A percentile compares a stretch with the other conserved stretches of the same genome.
phyloP scores from a whole-genome alignment of 768 basidiomycete species.

The Hortiboletus campestris region DNA sequence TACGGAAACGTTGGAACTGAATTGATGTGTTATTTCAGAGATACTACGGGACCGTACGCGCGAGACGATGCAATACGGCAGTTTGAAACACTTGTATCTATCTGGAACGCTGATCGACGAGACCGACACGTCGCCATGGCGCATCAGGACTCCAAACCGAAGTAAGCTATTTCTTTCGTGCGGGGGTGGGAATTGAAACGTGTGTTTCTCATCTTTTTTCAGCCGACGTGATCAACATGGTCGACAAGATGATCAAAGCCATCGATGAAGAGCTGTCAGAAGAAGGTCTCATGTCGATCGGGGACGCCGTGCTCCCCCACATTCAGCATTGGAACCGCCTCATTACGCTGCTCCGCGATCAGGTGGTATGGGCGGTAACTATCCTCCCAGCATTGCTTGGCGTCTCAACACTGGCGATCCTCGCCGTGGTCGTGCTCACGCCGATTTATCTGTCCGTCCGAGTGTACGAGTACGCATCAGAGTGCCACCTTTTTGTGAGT shows the following conservation, averaged over 20 bases:
- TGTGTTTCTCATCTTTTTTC: background rate
- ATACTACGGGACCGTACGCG: constrained; percentile 1
- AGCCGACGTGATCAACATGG: constrained; percentile 16
- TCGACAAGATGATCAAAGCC: constrained; percentile 20
- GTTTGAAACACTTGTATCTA: constrained; percentile 17
- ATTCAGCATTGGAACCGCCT: constrained; percentile 22
- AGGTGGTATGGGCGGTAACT: background rate
- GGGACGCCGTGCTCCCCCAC: constrained; percentile 18
- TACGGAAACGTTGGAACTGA: background rate
- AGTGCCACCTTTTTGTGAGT: background rate
- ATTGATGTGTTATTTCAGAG: constrained; percentile 1
- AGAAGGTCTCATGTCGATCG: constrained; percentile 16
- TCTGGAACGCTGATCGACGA: constrained; percentile 15
- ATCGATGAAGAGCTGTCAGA: constrained; percentile 19
- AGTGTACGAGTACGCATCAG: constrained; percentile 9
- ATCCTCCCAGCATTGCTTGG: constrained; percentile 18
- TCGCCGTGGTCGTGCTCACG: constrained; percentile 1
- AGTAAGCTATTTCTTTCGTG: background rate
- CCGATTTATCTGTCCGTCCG: constrained; percentile 11
- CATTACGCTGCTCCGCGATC: background rate
- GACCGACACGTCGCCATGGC: constrained; percentile 14
- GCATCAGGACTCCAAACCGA: constrained; percentile 18
- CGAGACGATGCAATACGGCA: constrained; percentile 10
- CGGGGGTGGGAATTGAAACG: too few species aligned
- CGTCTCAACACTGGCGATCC: constrained; percentile 17